These are phyloP conservation scores for Neurospora discreta DNA, from an alignment of 495 filamentous ascomycete species.

Conservation along the genomic window DNA sequence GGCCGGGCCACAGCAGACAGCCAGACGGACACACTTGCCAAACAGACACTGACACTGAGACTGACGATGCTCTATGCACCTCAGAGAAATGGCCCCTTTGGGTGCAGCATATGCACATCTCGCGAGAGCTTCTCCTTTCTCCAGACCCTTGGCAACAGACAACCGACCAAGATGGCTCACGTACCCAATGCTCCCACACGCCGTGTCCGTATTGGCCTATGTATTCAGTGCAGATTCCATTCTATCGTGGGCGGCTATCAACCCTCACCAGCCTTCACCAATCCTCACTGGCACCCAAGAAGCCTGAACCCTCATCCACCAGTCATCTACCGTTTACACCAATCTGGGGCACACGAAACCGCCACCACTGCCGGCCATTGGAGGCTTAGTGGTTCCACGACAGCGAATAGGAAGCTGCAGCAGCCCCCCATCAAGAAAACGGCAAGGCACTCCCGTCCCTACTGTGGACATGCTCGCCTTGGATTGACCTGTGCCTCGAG, in stretches of 20 bases:
- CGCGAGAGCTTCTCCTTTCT: background rate
- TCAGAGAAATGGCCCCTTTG: background rate
- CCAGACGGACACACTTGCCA: background rate
- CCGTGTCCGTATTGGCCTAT: too few relatives aligned
- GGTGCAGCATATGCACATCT: background rate
- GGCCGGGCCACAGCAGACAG: background rate
- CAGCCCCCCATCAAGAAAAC: constrained; percentile 17
- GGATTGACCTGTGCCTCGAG: background rate
- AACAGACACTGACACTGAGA: background rate
- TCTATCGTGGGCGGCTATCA: background rate
- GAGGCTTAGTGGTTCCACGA: constrained; percentile 16
- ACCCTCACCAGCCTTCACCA: background rate
- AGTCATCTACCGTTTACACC: background rate
- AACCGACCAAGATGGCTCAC: background rate
- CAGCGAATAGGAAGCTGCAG: constrained; percentile 24
- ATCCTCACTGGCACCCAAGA: background rate
- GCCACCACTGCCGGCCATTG: constrained; percentile 17
- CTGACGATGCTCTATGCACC: background rate
- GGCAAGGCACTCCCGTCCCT: constrained; percentile 33
- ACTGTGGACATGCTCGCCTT: constrained; percentile 5
- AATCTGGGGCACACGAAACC: constrained; percentile 6
- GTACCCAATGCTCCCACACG: background rate
- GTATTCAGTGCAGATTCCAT: background rate
- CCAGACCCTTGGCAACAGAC: background rate
- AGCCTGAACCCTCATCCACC: background rate